These are phyloP conservation scores for Pilatotrama ljubarskyi DNA, from an alignment of 768 basidiomycete species.

Conservation along the genomic window DNA sequence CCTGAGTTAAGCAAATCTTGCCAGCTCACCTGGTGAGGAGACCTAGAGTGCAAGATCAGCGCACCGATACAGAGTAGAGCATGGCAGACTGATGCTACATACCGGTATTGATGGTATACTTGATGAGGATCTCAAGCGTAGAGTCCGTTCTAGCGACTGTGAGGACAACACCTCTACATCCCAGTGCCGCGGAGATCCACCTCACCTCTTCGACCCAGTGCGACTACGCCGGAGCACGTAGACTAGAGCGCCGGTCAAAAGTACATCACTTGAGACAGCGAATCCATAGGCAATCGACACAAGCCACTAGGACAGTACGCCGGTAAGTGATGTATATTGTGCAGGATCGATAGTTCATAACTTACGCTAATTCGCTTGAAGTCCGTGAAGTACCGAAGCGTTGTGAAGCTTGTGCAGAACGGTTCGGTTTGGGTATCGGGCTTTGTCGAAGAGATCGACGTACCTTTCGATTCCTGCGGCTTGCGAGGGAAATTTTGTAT, in stretches of 20 bases:
- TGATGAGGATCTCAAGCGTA: background rate
- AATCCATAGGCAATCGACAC: background rate
- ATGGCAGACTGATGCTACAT: background rate
- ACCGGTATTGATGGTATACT: constrained; percentile 3
- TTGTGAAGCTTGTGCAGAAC: background rate
- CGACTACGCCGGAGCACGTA: background rate
- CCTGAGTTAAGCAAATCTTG: background rate
- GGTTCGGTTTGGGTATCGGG: background rate
- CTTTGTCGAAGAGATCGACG: background rate
- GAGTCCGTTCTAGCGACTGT: background rate
- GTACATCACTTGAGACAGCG: background rate
- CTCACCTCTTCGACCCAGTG: background rate
- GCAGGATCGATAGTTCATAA: too few relatives aligned
- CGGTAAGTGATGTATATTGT: too few relatives aligned
- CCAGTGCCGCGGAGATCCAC: too few relatives aligned
- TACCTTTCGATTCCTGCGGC: background rate
- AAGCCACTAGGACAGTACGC: background rate
- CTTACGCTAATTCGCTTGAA: background rate
- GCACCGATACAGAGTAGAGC: too few relatives aligned
- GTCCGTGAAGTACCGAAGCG: background rate
- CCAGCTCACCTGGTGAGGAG: background rate
- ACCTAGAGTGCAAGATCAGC: background rate
- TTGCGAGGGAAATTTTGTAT: too few relatives aligned
- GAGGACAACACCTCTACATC: too few relatives aligned
- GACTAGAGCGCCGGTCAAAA: background rate